These are phyloP conservation scores for Diplodia seriata DNA, from an alignment of 2,329 filamentous ascomycete species.

Conservation along the genomic window DNA sequence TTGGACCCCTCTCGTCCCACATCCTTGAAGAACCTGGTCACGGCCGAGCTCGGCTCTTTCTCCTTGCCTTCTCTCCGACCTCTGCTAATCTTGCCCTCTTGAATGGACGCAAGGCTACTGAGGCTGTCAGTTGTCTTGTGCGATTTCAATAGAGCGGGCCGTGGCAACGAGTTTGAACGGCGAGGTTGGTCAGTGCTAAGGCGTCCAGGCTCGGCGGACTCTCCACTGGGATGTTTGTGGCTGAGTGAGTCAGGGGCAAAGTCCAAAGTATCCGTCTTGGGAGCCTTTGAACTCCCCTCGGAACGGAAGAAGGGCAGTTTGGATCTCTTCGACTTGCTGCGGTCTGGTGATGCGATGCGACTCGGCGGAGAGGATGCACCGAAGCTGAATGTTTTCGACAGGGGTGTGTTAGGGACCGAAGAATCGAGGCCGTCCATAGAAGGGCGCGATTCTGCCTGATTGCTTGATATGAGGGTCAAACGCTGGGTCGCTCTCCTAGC, in stretches of 20 bases:
- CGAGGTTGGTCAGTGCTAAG: constrained; percentile 21
- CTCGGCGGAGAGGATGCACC: constrained; percentile 49
- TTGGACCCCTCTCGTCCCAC: constrained; percentile 70
- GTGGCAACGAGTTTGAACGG: constrained; percentile 8
- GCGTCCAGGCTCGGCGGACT: constrained; percentile 3
- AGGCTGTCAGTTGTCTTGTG: constrained; percentile 50
- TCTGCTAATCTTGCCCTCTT: constrained; percentile 37
- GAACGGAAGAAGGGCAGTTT: constrained; percentile 53
- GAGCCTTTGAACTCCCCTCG: constrained; percentile 45
- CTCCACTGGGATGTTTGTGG: constrained; percentile 9
- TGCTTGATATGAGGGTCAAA: constrained; percentile 15
- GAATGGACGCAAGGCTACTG: constrained; percentile 42
- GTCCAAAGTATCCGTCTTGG: constrained; percentile 39
- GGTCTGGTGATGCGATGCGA: constrained; percentile 35
- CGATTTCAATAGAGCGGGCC: constrained; percentile 25
- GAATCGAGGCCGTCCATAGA: constrained; percentile 49
- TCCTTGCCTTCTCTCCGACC: constrained; percentile 49
- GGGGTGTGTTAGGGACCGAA: constrained; percentile 49
- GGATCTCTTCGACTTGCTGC: constrained; percentile 48
- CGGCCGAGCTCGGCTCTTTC: constrained; percentile 58
- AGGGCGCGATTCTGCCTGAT: constrained; percentile 42
- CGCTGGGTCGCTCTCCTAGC: constrained; percentile 21
- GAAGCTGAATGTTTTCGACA: constrained; percentile 41
- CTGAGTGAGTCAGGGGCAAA: constrained; percentile 29
- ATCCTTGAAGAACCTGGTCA: constrained; percentile 78